Percentiles rank a stretch among this genome's conserved stretches.
Conservation (phyloP, 805 yeast species). For the Clavispora phyllophila region DNA sequence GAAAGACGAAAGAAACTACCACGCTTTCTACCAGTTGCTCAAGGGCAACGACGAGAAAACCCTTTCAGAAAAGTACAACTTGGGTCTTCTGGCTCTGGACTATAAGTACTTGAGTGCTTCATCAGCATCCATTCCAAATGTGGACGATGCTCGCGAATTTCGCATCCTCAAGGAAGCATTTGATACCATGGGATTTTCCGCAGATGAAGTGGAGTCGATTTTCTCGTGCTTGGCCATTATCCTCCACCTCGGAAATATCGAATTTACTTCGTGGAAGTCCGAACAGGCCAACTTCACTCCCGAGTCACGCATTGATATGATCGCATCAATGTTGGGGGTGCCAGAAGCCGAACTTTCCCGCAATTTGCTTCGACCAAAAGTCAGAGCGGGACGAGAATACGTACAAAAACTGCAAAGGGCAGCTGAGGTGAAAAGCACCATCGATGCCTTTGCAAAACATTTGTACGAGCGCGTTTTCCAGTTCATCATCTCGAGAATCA, state of each 20-base stretch:
- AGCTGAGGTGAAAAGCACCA: conserved; percentile 68
- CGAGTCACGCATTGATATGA: conserved; percentile 42
- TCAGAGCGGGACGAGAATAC: conserved; percentile 85
- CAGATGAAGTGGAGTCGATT: conserved; percentile 50
- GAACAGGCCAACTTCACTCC: conserved; percentile 73
- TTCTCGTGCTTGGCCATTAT: conserved; percentile 69
- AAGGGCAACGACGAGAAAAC: conserved; percentile 53
- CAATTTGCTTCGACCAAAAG: conserved; percentile 70
- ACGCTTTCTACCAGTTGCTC: conserved; percentile 83
- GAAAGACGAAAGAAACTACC: conserved; percentile 80
- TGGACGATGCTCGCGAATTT: conserved; percentile 73
- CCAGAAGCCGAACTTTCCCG: conserved; percentile 45
- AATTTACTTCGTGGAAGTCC: conserved; percentile 57
- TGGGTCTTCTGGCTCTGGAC: conserved; percentile 31
- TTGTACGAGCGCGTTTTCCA: conserved; percentile 82
- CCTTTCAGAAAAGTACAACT: conserved; percentile 38
- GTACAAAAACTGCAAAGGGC: conserved; percentile 78
- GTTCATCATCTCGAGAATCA: conserved; percentile 69
- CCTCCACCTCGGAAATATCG: conserved; percentile 81
- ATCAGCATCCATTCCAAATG: conserved; percentile 56
- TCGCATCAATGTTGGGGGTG: conserved; percentile 66
- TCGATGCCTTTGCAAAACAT: conserved; percentile 85
- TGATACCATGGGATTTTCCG: conserved; percentile 63
- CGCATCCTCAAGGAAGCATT: conserved; percentile 60
- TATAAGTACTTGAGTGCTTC: conserved; percentile 53